phyloP scores from a whole-genome alignment of 306 rosid species.

The Rosa chinensis region DNA sequence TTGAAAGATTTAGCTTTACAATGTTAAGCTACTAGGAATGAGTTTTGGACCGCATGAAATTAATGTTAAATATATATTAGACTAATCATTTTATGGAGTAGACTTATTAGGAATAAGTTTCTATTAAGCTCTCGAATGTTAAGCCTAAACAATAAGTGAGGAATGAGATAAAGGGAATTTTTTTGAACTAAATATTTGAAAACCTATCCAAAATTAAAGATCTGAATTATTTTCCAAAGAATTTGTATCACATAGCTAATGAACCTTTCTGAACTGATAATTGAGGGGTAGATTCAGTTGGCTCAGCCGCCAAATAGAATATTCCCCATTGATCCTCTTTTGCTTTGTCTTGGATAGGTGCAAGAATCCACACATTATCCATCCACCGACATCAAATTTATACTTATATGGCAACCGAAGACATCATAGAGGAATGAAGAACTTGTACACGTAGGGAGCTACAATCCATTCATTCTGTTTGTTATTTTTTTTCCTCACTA shows the following conservation, averaged over 20 bases:
- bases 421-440: not conserved
- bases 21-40: too few relatives aligned
- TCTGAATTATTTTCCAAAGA: too few relatives aligned
- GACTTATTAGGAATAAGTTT: too few relatives aligned
- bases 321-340: not conserved
- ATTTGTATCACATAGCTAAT: too few relatives aligned
- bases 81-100: too few relatives aligned
- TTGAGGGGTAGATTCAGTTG: not conserved
- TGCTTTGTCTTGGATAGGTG: not conserved
- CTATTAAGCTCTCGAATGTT: too few relatives aligned
- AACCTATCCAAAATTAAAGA: not conserved
- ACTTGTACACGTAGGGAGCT: constrained; percentile 1
- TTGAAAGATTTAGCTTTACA: too few relatives aligned
- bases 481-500: not conserved
- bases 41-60: too few relatives aligned
- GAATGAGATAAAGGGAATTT: too few relatives aligned
- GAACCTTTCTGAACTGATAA: not conserved
- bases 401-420: not conserved
- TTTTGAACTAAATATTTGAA: too few relatives aligned
- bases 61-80: too few relatives aligned
- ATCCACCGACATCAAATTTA: not conserved
- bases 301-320: not conserved
- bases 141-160: too few relatives aligned
- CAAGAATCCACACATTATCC: not conserved
- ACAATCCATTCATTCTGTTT: not conserved